Conservation (phyloP, 257 asterid genomes). For the Buddleja alternifolia region DNA sequence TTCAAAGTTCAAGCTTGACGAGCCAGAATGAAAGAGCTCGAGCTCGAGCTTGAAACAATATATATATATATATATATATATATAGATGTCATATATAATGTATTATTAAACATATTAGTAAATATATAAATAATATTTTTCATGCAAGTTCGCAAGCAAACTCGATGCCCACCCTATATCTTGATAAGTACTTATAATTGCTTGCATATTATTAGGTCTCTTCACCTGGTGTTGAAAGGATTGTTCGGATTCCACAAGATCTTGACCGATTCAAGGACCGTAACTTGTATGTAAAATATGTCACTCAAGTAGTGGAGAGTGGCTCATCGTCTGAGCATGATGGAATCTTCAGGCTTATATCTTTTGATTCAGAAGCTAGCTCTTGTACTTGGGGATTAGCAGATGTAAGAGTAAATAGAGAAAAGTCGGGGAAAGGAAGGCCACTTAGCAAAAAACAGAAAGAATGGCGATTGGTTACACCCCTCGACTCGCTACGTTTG, state of each 20-base stretch:
- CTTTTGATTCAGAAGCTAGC: conserved; percentile 51
- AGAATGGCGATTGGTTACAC: conserved; percentile 77
- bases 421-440: conserved; percentile 86
- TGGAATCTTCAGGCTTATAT: conserved; percentile 67
- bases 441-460: conserved; percentile 85
- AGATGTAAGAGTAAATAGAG: conserved; percentile 80
- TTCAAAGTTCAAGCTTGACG: too few species aligned
- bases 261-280: conserved; percentile 89
- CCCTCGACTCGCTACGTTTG: conserved; percentile 58
- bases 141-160: too few species aligned
- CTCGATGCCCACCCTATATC: too few species aligned
- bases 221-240: conserved; percentile 88
- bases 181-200: too few species aligned
- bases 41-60: too few species aligned
- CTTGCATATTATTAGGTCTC: conserved; percentile 59
- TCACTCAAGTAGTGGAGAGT: conserved; percentile 37
- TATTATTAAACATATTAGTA: too few species aligned
- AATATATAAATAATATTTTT: too few species aligned
- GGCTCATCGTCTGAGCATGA: conserved; percentile 59
- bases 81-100: too few species aligned
- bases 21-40: too few species aligned
- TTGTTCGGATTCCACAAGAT: conserved; percentile 73
- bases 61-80: too few species aligned
- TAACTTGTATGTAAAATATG: conserved; percentile 69
- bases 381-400: conserved; percentile 86